These are phyloP conservation scores for Vanrija humicola DNA, from an alignment of 1,284 basidiomycete species.

Conservation along the genomic window DNA sequence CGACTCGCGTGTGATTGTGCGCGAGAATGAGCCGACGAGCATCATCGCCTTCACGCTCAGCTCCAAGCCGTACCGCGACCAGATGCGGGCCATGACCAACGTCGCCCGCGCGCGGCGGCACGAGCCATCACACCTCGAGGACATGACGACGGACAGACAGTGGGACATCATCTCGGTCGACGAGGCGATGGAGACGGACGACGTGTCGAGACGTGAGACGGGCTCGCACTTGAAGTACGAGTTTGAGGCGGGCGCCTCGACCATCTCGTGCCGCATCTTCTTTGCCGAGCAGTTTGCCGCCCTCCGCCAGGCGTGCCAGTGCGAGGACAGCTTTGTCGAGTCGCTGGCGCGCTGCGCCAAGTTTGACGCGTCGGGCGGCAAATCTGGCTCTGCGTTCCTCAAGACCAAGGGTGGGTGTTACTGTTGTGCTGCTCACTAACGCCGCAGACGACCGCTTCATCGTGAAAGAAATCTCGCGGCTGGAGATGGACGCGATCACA, in stretches of 20 bases:
- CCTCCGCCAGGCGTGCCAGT: slow-evolving; percentile 83
- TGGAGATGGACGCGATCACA: slow-evolving; percentile 92
- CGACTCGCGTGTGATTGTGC: slow-evolving; percentile 90
- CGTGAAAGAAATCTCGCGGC: slow-evolving; percentile 88
- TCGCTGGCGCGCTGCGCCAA: slow-evolving; percentile 90
- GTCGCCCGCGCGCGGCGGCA: slow-evolving; percentile 6
- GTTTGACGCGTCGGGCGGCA: slow-evolving; percentile 94
- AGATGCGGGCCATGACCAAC: slow-evolving; percentile 64
- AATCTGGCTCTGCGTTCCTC: slow-evolving; percentile 92
- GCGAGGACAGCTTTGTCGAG: slow-evolving; percentile 88
- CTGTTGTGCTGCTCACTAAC: slow-evolving; percentile 1
- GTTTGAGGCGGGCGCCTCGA: slow-evolving; percentile 83
- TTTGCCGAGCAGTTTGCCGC: slow-evolving; percentile 98
- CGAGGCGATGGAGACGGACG: slow-evolving; percentile 43
- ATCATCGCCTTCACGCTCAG: slow-evolving; percentile 94
- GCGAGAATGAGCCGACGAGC: slow-evolving; percentile 96
- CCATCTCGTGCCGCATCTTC: slow-evolving; percentile 92
- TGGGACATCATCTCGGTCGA: slow-evolving; percentile 75
- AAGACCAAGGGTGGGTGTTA: slow-evolving; percentile 74
- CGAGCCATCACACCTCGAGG: slow-evolving; percentile 14
- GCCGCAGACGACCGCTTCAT: slow-evolving; percentile 89
- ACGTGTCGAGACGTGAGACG: slow-evolving; percentile 24
- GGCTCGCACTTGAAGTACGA: slow-evolving; percentile 55
- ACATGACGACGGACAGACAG: slow-evolving; percentile 6
- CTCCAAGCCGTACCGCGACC: slow-evolving; percentile 84